phyloP scores from a whole-genome alignment of 305 asterid genomes.

The Fraxinus paxiana region DNA sequence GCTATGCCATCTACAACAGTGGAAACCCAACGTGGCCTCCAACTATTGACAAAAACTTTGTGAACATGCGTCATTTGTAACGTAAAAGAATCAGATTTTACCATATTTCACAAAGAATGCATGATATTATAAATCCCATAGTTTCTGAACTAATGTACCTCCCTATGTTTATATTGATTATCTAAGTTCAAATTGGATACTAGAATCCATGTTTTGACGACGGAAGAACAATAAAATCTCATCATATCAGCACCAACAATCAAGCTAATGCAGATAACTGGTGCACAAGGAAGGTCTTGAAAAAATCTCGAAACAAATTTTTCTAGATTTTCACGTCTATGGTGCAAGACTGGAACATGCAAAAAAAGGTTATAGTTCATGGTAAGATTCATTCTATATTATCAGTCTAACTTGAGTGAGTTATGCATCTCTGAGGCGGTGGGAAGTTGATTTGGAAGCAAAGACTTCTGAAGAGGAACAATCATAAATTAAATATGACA shows the following conservation, averaged over 20 bases:
- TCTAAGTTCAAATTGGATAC: constrained; percentile 69
- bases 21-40: constrained; percentile 84
- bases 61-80: constrained; percentile 28
- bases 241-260: constrained; percentile 56
- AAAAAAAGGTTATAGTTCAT: not conserved
- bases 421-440: constrained; percentile 22
- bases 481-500: not conserved
- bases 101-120: constrained; percentile 3
- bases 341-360: constrained; percentile 47
- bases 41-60: constrained; percentile 36
- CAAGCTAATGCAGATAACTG: no score
- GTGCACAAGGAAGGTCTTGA: constrained; percentile 17
- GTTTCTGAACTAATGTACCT: constrained; percentile 42
- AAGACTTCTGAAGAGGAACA: constrained; percentile 29
- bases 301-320: not conserved
- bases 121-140: constrained; percentile 1
- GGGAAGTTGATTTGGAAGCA: constrained; percentile 28
- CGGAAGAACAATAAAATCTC: constrained; percentile 42
- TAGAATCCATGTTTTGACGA: constrained; percentile 60
- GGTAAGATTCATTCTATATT: constrained; percentile 15
- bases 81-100: no score
- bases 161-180: constrained; percentile 51
- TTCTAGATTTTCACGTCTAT: no score
- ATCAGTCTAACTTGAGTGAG: constrained; percentile 38
- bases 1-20: constrained; percentile 68